Evolutionary conservation across 305 asterid species (phyloP).

Genomic region (Stenogyne calaminthoides): DNA sequence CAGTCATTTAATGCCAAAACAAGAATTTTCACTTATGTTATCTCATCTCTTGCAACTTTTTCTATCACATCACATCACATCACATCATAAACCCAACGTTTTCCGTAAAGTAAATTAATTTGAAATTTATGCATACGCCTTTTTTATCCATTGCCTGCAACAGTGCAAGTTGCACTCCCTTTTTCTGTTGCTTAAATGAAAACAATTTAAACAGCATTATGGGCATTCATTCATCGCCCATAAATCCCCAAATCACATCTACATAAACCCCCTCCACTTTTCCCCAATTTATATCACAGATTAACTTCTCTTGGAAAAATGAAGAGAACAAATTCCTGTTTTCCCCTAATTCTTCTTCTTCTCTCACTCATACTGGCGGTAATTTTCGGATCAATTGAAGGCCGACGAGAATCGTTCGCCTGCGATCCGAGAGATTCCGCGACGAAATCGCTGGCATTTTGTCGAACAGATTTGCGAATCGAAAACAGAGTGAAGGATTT

Average conservation of each 20-base stretch:
- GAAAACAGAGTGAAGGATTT: slow-evolving; percentile 65
- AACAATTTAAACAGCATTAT: slow-evolving; percentile 21
- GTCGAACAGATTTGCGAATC: slow-evolving; percentile 40
- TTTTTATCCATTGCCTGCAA: too few species aligned
- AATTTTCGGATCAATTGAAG: slow-evolving; percentile 7
- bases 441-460: slow-evolving; percentile 48
- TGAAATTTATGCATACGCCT: too few species aligned
- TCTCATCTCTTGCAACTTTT: too few species aligned
- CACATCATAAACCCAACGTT: too few species aligned
- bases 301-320: slow-evolving; percentile 8
- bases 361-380: slow-evolving; percentile 19
- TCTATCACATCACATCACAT: too few species aligned
- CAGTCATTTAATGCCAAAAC: not conserved
- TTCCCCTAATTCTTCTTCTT: slow-evolving; percentile 22
- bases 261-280: slow-evolving; percentile 32
- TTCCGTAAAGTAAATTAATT: too few species aligned
- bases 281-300: not conserved
- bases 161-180: not conserved
- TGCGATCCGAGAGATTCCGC: slow-evolving; percentile 50
- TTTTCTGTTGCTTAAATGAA: too few species aligned
- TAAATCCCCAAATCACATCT: slow-evolving; percentile 17
- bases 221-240: slow-evolving; percentile 32
- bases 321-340: slow-evolving; percentile 31
- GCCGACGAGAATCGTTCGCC: slow-evolving; percentile 65
- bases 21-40: not conserved